These are phyloP conservation scores for Citrus inodora DNA, from an alignment of 345 rosid genomes.

Conservation along the genomic window DNA sequence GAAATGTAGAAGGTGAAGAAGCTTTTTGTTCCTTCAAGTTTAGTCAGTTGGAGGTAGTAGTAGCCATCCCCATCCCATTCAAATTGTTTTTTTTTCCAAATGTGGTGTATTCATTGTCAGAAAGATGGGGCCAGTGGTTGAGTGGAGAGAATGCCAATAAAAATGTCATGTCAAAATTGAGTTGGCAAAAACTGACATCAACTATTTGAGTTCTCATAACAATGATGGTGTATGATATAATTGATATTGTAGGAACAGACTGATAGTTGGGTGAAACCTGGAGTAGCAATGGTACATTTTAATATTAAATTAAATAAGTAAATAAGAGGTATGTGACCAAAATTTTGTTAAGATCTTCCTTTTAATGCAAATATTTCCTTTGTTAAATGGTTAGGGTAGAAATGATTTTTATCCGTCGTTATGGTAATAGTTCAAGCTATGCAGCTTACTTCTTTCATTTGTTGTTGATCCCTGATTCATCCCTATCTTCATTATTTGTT, in stretches of 20 bases:
- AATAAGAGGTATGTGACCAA: too few relatives aligned
- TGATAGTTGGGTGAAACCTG: too few relatives aligned
- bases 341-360: neutral
- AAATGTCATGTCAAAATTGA: neutral
- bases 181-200: too few relatives aligned
- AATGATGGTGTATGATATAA: too few relatives aligned
- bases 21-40: neutral
- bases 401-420: neutral
- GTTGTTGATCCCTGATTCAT: neutral
- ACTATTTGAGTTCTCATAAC: too few relatives aligned
- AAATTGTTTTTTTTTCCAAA: too few relatives aligned
- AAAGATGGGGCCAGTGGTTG: neutral
- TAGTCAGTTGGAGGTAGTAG: neutral
- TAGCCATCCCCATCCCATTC: neutral
- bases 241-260: too few relatives aligned
- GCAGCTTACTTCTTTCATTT: neutral
- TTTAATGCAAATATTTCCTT: neutral
- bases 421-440: neutral
- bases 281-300: too few relatives aligned
- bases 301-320: too few relatives aligned
- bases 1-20: neutral
- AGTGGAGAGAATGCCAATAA: neutral
- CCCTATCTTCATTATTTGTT: neutral
- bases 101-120: neutral
- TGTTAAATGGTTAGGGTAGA: neutral